Percentiles rank a stretch among this genome's conserved stretches.
Evolutionary conservation across 306 rosid genomes (phyloP).

Genomic region (Cucumis cinereus): DNA sequence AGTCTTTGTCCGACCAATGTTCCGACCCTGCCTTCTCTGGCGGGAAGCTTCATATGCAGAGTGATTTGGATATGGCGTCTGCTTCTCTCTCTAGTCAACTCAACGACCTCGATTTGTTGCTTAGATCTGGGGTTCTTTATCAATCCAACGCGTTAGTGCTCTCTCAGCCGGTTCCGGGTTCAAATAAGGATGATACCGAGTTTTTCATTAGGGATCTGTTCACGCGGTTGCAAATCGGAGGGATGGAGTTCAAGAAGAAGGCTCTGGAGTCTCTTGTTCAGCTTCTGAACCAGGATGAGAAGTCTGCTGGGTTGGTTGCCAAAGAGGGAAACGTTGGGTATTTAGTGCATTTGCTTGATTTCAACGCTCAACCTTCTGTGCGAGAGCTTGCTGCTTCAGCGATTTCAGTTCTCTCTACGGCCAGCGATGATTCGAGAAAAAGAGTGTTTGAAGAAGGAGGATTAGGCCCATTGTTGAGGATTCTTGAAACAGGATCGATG

Average conservation of each 20-base stretch:
- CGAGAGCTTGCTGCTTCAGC: slow-evolving; percentile 30
- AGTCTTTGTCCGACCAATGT: slow-evolving; percentile 29
- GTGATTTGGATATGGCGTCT: slow-evolving; percentile 47
- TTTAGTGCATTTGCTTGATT: slow-evolving; percentile 34
- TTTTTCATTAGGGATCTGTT: slow-evolving; percentile 41
- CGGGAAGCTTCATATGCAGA: slow-evolving; percentile 51
- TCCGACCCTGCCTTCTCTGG: slow-evolving; percentile 24
- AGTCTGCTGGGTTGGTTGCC: slow-evolving; percentile 19
- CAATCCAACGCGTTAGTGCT: slow-evolving; percentile 46
- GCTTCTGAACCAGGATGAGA: slow-evolving; percentile 26
- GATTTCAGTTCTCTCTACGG: slow-evolving; percentile 27
- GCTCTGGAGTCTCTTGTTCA: slow-evolving; percentile 42
- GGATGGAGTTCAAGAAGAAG: slow-evolving; percentile 39
- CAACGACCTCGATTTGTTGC: slow-evolving; percentile 36
- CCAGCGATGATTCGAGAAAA: slow-evolving; percentile 27
- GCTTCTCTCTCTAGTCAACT: slow-evolving; percentile 31
- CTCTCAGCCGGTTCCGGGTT: slow-evolving; percentile 34
- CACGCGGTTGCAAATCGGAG: slow-evolving; percentile 44
- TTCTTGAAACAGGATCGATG: slow-evolving; percentile 29
- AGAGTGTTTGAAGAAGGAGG: slow-evolving; percentile 42
- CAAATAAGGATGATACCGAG: slow-evolving; percentile 20
- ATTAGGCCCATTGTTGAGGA: slow-evolving; percentile 31
- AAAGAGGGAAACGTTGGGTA: slow-evolving; percentile 31
- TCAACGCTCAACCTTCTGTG: slow-evolving; percentile 22
- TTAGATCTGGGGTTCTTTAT: slow-evolving; percentile 47